These are phyloP conservation scores for Trichoderma sp. DNA, from an alignment of 2,329 filamentous ascomycete species.

Conservation along the genomic window DNA sequence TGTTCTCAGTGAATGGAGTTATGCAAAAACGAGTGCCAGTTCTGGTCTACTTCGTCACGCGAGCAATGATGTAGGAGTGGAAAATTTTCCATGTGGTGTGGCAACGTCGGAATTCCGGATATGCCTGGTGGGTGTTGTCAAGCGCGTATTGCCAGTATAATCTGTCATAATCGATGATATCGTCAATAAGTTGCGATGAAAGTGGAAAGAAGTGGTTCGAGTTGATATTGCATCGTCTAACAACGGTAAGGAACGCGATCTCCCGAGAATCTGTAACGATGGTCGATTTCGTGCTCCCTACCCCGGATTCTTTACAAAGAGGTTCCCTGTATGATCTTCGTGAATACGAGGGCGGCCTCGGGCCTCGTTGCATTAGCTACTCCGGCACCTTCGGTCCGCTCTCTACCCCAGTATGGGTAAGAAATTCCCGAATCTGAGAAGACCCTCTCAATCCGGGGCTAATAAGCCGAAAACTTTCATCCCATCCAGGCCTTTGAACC, in stretches of 20 bases:
- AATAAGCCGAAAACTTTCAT: not conserved
- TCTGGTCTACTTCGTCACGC: not conserved
- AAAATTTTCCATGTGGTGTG: not conserved
- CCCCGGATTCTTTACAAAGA: constrained; percentile 1
- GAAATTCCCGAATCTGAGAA: not conserved
- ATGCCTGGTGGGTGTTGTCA: not conserved
- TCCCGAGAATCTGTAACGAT: not conserved
- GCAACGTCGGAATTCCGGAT: not conserved
- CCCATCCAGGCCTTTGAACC: not conserved
- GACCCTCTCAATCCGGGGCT: not conserved
- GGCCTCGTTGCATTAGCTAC: constrained; percentile 13
- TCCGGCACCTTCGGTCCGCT: constrained; percentile 9
- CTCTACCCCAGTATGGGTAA: not conserved
- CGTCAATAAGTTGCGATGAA: not conserved
- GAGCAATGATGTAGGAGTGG: not conserved
- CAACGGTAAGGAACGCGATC: not conserved
- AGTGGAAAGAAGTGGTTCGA: not conserved
- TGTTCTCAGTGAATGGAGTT: not conserved
- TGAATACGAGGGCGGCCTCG: not conserved
- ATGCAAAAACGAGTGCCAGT: not conserved
- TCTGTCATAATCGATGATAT: not conserved
- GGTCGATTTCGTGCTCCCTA: not conserved
- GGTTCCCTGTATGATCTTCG: constrained; percentile 9
- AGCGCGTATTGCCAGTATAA: not conserved
- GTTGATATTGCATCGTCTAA: not conserved